Evolutionary conservation across 2,329 filamentous ascomycete genomes (phyloP).

Genomic region (Ophiostoma montium): DNA sequence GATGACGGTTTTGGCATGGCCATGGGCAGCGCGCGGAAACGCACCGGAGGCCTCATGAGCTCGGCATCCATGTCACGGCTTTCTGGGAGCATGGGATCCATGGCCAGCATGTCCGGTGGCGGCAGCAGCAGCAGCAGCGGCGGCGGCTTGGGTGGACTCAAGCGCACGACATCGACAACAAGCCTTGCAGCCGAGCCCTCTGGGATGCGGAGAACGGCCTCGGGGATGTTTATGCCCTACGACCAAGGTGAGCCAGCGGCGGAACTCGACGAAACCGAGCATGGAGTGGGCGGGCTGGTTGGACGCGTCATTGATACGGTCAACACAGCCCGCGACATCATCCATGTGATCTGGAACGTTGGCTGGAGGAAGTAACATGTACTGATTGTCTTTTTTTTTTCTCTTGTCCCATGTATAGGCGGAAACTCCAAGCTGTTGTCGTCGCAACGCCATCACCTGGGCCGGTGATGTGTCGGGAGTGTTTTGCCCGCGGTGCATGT

Average conservation of each 20-base stretch:
- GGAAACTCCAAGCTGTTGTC: slow-evolving; percentile 12
- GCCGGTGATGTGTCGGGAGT: slow-evolving; percentile 4
- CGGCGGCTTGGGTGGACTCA: slow-evolving; percentile 20
- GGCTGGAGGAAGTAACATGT: slow-evolving; percentile 40
- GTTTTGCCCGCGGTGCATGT: background rate
- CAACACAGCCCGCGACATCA: slow-evolving; percentile 57
- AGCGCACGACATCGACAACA: slow-evolving; percentile 33
- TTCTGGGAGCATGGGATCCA: background rate
- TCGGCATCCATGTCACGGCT: slow-evolving; percentile 11
- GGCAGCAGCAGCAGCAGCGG: slow-evolving; percentile 1
- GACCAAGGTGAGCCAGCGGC: slow-evolving; percentile 52
- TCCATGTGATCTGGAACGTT: slow-evolving; percentile 59
- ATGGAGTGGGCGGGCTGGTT: slow-evolving; percentile 49
- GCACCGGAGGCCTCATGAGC: slow-evolving; percentile 3
- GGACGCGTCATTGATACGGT: slow-evolving; percentile 71
- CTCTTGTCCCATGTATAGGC: slow-evolving; percentile 9
- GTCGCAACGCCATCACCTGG: slow-evolving; percentile 10
- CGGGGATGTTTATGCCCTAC: slow-evolving; percentile 85
- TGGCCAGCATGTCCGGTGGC: background rate
- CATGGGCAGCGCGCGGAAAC: slow-evolving; percentile 6
- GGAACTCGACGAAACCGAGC: background rate
- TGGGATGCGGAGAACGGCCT: slow-evolving; percentile 63
- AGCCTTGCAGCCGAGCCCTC: slow-evolving; percentile 36
- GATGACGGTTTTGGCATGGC: slow-evolving; percentile 11
- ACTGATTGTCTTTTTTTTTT: slow-evolving; percentile 7